phyloP scores from a whole-genome alignment of 192 early-diverging fungal species.

The Rhizophlyctis rosea region DNA sequence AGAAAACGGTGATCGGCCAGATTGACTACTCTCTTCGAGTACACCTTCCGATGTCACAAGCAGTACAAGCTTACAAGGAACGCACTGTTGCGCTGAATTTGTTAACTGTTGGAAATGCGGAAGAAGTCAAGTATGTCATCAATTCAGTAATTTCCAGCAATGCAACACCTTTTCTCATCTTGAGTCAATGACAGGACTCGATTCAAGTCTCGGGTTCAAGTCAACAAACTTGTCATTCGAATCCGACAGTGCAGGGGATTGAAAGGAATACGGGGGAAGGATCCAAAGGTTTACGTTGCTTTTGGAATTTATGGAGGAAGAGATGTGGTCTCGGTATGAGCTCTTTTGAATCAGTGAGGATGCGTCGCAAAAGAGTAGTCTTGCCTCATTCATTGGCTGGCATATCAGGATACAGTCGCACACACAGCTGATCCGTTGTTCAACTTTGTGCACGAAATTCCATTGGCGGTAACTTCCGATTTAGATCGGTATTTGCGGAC shows the following conservation, averaged over 20 bases:
- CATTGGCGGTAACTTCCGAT: conserved; percentile 39
- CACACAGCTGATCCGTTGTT: conserved; percentile 35
- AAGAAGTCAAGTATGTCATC: conserved; percentile 1
- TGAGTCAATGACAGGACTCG: conserved; percentile 4
- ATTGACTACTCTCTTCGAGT: conserved; percentile 47
- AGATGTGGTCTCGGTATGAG: conserved; percentile 30
- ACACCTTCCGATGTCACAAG: conserved; percentile 49
- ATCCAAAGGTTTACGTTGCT: conserved; percentile 33
- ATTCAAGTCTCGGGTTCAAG: conserved; percentile 27
- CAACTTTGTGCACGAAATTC: conserved; percentile 34
- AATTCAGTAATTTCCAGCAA: conserved; percentile 1
- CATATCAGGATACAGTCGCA: conserved; percentile 29
- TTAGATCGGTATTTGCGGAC: conserved; percentile 38
- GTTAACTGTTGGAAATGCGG: conserved; percentile 22
- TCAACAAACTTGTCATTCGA: conserved; percentile 38
- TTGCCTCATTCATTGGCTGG: too few relatives aligned
- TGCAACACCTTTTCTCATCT: neutral
- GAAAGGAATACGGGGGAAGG: conserved; percentile 14
- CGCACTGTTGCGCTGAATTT: conserved; percentile 47
- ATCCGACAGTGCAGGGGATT: conserved; percentile 30
- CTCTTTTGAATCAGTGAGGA: too few relatives aligned
- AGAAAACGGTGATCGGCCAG: conserved; percentile 47
- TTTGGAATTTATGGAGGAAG: conserved; percentile 39
- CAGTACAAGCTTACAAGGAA: conserved; percentile 52
- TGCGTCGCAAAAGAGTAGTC: too few relatives aligned